These are phyloP conservation scores for Gynochthodes officinalis DNA, from an alignment of 257 asterid species.

Conservation along the genomic window DNA sequence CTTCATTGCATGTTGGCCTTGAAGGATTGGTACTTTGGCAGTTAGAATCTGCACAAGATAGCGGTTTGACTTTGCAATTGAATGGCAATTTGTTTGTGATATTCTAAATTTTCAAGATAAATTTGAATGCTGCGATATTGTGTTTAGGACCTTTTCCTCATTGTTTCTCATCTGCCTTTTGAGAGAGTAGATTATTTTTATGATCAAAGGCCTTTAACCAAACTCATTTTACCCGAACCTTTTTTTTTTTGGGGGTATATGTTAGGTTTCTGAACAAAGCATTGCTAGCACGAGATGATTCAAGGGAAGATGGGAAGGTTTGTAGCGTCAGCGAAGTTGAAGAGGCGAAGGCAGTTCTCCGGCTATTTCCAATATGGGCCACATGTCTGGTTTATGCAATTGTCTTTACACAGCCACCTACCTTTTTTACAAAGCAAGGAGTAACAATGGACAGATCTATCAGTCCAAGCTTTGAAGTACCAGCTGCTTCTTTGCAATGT, in stretches of 20 bases:
- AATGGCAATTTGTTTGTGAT: no score
- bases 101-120: no score
- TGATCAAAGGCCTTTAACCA: neutral
- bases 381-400: constrained; percentile 51
- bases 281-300: constrained; percentile 33
- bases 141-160: no score
- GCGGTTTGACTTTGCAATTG: no score
- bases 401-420: constrained; percentile 48
- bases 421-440: constrained; percentile 67
- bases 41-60: no score
- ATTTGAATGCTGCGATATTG: no score
- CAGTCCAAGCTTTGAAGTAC: no score
- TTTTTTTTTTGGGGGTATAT: neutral
- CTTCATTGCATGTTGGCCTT: no score
- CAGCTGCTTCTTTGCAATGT: no score
- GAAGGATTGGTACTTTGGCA: neutral
- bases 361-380: constrained; percentile 52
- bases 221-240: neutral
- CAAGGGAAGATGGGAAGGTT: constrained; percentile 25
- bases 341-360: constrained; percentile 42
- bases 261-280: constrained; percentile 52
- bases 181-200: neutral
- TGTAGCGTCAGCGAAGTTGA: constrained; percentile 32
- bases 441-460: constrained; percentile 60
- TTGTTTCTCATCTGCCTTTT: no score